Evolutionary conservation across 805 yeast species (phyloP), one percentile per base, ranked within the genome.

Genomic region (Metschnikowia arizonensis): DNA sequence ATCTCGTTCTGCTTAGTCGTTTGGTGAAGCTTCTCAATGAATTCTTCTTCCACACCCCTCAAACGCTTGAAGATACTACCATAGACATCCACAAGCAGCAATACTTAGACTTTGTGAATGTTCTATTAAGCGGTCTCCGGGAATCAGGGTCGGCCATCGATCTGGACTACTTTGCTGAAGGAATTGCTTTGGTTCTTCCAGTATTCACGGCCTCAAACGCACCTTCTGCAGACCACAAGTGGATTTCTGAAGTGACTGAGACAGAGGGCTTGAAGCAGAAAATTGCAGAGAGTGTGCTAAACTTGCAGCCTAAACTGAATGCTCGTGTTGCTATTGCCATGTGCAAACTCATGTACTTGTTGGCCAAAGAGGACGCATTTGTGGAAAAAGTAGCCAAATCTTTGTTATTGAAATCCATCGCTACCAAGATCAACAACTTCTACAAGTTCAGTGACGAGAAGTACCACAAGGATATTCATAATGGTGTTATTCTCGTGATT

Each of bases 101-200:
- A 11, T 39, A 21, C 23, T 30, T 25, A 9, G 33, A 19, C 9
- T 44, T 54, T 7, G 59, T 60, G 45, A 68, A 66, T 6, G 57
- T 60, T 6, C 73, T 77, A 45, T 48, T 72, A 3, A 25, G 33
- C 7, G 40, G 42, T 18, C 51, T 52, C 46, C 29, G 14, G 57
- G n/a, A 24, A 6, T 29, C 42, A 7, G 34, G 31, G 7, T 8
- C 30, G 11, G n/a, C 60, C 47, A 64, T 63, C 2, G 72, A 76
- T 48, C 57, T 68, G 23, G 68, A 72, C 12, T 87, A 87, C 83
- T 79, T 80, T 54, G 76, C 83, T 0, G 70, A 76, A 46, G 78
- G 81, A 0, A 58, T 88, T 29, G 61, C 72, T 21, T 72, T 82
- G 3, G 68, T 80, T 37, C 86, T 81, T 45, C 77, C 75, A 29